Percentiles rank a stretch among this genome's conserved stretches.
Conservation (phyloP, 495 filamentous ascomycete species). For the Lophiotrema nucula region DNA sequence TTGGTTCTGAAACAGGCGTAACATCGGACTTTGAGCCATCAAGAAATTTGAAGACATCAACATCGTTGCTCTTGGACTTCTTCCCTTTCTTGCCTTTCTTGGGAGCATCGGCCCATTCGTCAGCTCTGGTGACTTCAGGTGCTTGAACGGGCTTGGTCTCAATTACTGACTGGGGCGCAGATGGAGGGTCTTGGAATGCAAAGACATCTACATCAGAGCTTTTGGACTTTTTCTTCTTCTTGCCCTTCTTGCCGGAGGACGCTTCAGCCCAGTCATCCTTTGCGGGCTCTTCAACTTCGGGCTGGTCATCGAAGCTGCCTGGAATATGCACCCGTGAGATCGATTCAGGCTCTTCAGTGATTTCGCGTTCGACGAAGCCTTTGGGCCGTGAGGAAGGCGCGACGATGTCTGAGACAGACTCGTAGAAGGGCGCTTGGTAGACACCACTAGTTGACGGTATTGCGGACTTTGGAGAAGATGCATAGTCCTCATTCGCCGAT, state of each 20-base stretch:
- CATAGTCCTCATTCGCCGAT: constrained; percentile 3
- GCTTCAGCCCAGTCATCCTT: too few species aligned
- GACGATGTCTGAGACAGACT: constrained; percentile 5
- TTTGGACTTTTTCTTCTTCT: too few species aligned
- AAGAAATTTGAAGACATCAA: neutral
- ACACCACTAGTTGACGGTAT: constrained; percentile 8
- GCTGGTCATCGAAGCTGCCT: constrained; percentile 23
- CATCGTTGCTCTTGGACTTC: constrained; percentile 25
- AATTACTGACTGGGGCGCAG: neutral
- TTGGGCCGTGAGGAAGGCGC: neutral
- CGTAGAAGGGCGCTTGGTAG: constrained; percentile 14
- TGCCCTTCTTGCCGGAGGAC: too few species aligned
- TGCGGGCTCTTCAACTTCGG: neutral
- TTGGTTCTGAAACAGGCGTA: constrained; percentile 4
- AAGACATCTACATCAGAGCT: too few species aligned
- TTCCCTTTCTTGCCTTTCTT: constrained; percentile 31
- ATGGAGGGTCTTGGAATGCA: too few species aligned
- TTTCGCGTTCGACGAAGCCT: constrained; percentile 10
- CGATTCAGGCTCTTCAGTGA: constrained; percentile 7
- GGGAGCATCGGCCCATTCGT: constrained; percentile 7
- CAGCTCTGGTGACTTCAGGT: neutral
- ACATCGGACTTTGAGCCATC: constrained; percentile 1
- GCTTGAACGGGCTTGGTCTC: neutral
- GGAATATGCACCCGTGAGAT: constrained; percentile 17
- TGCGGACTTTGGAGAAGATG: neutral